phyloP scores from a whole-genome alignment of 2,329 filamentous ascomycete species.

The Monosporascus sp. region DNA sequence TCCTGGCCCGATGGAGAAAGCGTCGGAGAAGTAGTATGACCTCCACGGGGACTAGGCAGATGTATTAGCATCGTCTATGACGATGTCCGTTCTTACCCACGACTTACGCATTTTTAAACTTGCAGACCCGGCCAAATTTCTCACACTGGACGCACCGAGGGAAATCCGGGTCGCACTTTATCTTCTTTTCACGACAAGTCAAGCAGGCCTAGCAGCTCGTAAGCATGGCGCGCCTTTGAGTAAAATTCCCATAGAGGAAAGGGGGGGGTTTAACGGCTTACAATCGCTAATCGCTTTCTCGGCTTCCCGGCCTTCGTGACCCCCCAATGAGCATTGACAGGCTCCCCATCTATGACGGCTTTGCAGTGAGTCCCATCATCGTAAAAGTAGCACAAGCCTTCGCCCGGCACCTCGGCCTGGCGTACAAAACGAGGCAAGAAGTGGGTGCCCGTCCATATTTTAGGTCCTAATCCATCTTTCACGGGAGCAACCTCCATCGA shows the following conservation, averaged over 20 bases:
- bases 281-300: slow-evolving; percentile 78
- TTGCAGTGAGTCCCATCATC: slow-evolving; percentile 80
- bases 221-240: neutral
- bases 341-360: slow-evolving; percentile 77
- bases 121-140: slow-evolving; percentile 81
- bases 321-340: slow-evolving; percentile 87
- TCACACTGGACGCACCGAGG: slow-evolving; percentile 88
- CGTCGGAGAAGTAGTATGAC: slow-evolving; percentile 51
- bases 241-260: neutral
- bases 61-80: slow-evolving; percentile 9
- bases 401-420: slow-evolving; percentile 64
- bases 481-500: slow-evolving; percentile 39
- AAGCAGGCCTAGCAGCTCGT: slow-evolving; percentile 49
- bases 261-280: slow-evolving; percentile 44
- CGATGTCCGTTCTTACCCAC: neutral
- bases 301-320: slow-evolving; percentile 93
- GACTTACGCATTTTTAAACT: slow-evolving; percentile 79
- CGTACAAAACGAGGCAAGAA: slow-evolving; percentile 62
- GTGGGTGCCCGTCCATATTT: slow-evolving; percentile 64
- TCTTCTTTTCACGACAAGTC: slow-evolving; percentile 93
- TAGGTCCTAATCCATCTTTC: slow-evolving; percentile 59
- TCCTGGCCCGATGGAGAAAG: slow-evolving; percentile 47
- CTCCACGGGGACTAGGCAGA: slow-evolving; percentile 46
- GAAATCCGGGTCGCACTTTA: slow-evolving; percentile 87
- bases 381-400: slow-evolving; percentile 80